Base-by-base conservation (phyloP, 441 rosid genomes). In the Metrosideros polymorpha region DNA sequence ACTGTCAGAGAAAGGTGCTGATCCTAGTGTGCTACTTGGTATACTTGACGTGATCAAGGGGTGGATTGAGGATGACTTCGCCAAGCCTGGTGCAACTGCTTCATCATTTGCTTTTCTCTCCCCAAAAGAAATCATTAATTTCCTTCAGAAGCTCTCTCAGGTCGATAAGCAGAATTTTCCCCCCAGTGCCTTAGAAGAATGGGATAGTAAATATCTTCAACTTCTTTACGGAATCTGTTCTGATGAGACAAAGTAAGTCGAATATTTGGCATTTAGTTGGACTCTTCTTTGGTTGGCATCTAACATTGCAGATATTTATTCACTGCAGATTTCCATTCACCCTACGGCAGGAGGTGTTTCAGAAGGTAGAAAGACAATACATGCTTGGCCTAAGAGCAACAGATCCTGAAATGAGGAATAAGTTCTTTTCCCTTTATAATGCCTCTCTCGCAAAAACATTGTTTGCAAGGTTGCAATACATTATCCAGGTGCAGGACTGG, bases 381-480 rank as follows among this genome's bases (percentile, higher is more conserved):
- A 96, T 98, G 99, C 95, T 95, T 91, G 99, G 99, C 91, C 91
- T 98, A 85, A 93, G 99, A 88, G 99, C 99, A 82, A 96, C 91
- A 92, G 98, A 98, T 93, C 99, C 99, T 86, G 98, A 95, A 84
- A 91, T 94, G 87, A 92, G 99, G 91, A 98, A 89, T 92, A 94
- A 96, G 88, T 96, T 96, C 90, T 94, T 98, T 89, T 90, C 91
- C 82, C 94, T 98, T 82, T 98, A 98, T 90, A 96, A 98, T 87
- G 98, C 95, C 83, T 94, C 98, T 85, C 94, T 98, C 25, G 90
- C 89, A 86, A 98, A 96, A 91, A 93, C 92, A 57, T 92, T 96
- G 91, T 96, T 95, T 87, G 88, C 94, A 57, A 94, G 99, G 90
- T 85, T 98, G 92, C 99, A 96, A 55, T 96, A 91, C 89, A 96